Percentiles rank a stretch among this genome's conserved stretches.
Conservation (phyloP, 1,284 basidiomycete species). For the Caloboletus firmus region DNA sequence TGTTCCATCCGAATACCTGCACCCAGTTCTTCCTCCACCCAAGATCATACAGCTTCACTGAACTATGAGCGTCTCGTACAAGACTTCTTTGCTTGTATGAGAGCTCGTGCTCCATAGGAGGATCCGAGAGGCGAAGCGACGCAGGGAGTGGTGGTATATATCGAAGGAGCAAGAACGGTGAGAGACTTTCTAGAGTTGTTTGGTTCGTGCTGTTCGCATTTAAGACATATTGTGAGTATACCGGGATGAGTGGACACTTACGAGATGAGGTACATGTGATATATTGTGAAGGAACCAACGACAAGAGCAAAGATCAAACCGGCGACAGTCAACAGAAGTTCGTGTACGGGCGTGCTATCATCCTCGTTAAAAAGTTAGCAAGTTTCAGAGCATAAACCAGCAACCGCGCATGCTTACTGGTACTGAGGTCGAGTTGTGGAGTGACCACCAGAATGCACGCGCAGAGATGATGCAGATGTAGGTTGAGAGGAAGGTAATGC, state of each 20-base stretch:
- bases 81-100: slow-evolving; percentile 66
- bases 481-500: slow-evolving; percentile 60
- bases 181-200: slow-evolving; percentile 80
- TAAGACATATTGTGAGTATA: slow-evolving; percentile 1
- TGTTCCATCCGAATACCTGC: slow-evolving; percentile 62
- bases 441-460: slow-evolving; percentile 64
- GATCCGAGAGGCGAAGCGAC: slow-evolving; percentile 55
- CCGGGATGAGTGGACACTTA: slow-evolving; percentile 41
- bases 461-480: slow-evolving; percentile 63
- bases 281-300: slow-evolving; percentile 74
- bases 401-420: slow-evolving; percentile 42
- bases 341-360: slow-evolving; percentile 67
- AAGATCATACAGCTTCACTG: slow-evolving; percentile 72
- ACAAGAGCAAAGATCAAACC: slow-evolving; percentile 66
- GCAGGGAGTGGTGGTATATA: slow-evolving; percentile 61
- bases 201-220: slow-evolving; percentile 69
- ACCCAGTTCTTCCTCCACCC: slow-evolving; percentile 73
- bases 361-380: slow-evolving; percentile 43
- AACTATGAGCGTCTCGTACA: slow-evolving; percentile 64
- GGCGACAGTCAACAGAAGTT: slow-evolving; percentile 61
- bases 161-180: slow-evolving; percentile 72
- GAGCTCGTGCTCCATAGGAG: slow-evolving; percentile 76
- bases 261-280: slow-evolving; percentile 80
- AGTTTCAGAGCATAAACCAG: neutral
- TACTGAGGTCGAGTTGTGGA: slow-evolving; percentile 57